Base-by-base conservation (phyloP, 257 asterid genomes). In the Solanum phureja region DNA sequence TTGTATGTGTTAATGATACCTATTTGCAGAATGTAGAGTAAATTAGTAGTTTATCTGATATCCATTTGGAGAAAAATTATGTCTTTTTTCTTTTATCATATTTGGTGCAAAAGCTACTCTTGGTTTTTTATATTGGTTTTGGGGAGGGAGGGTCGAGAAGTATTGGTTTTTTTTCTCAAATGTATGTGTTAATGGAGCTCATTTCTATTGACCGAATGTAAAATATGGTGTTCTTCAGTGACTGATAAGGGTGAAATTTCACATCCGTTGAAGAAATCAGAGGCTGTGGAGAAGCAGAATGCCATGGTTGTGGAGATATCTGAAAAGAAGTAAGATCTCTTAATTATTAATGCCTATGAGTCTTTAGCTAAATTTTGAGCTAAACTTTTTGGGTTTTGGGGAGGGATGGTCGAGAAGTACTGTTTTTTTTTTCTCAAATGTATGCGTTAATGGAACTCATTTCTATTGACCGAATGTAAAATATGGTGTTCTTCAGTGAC, bases 261-360 rank as follows among this genome's bases (percentile, higher is more conserved):
- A 31, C 88, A 88, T 7, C 77, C 58, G 46, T 81, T 76, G 88
- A 88, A 86, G 89, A 87, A 88, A 71, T 90, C 87, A 85, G 86
- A n/a, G 44, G 89, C 35, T 64, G 88, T 83, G 18, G 90, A 73
- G 90, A 90, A 85, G 66, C 79, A 69, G 74, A 89, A 87, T 35
- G 90, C 86, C 75, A 18, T 46, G 86, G 52, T 69, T 16, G 87
- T 56, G 76, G 88, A 85, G 89, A 88, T 88, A 83, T 24, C 64
- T 79, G 90, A 64, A 49, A 72, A 83, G 86, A 89, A 88, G 95
- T 92, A 83, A 87, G 90, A 62, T 87, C 19, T 44, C 73, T 64
- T 52, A 21, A 69, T 40, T 86, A n/a, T 12, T 27, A 60, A 73
- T 11, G 60, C 81, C 64, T 66, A 13, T 23, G 49, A 19, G 34